Evolutionary conservation across 176 grass and related monocot species (phyloP), one percentile per base, ranked within the genome.

Genomic region (Cocos nucifera): DNA sequence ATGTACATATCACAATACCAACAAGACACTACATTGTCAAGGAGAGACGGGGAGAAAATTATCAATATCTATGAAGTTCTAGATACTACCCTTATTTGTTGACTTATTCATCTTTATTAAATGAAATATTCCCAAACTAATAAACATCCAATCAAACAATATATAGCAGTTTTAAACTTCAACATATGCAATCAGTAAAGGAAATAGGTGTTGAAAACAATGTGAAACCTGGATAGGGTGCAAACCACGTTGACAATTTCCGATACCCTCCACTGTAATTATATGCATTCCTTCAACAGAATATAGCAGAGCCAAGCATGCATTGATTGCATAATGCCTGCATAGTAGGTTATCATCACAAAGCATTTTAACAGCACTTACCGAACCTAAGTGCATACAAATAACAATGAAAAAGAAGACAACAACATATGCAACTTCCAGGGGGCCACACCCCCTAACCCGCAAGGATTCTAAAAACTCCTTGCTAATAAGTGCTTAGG

Each of bases 241-340:
- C 64, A 96, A 74, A 81, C 87, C 83, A 75, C 35, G 74, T 44
- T 63, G 77, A 4, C 64, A 72, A 84, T 96, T 72, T 75, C 87
- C 92, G 76, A 96, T 70, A 77, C 92, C 92, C 73, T 96, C 92
- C 22, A 96, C 81, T 66, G 92, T 96, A 51, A 96, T 90, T 82
- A 96, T 75, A 62, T 96, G 92, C 87, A 90, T 96, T 80, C 92
- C 92, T 71, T 96, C 92, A 54, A 96, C 59, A 50, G 87, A 90
- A 79, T 96, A 96, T 69, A 96, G 83, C 23, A 87, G 92, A 84
- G 92, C 78, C 75, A 96, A 72, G 63, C 92, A 96, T 69, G 87
- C 92, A 60, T 96, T 96, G 69, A 96, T 88, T 65, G 92, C 87
- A 66, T 79, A 90, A 87, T 96, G 83, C 80, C 92, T 96, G 65